A percentile compares a stretch with the other conserved stretches of the same genome.
These are phyloP conservation scores for Kwoniella europaea DNA, from an alignment of 768 basidiomycete genomes.

Conservation along the genomic window DNA sequence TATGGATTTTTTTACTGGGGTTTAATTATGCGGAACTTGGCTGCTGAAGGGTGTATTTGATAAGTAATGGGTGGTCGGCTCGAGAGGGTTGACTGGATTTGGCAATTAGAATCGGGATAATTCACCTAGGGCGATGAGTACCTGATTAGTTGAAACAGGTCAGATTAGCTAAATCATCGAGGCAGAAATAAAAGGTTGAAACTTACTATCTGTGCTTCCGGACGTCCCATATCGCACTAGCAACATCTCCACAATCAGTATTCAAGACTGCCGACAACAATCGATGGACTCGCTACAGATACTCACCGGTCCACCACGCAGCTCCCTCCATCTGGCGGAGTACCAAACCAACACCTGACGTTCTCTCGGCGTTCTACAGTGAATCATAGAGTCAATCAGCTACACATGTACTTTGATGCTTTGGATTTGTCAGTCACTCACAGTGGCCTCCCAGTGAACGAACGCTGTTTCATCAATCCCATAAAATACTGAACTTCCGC, in stretches of 20 bases:
- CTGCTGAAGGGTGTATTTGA: too few relatives aligned
- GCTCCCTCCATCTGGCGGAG: constrained; percentile 46
- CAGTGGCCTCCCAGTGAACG: constrained; percentile 47
- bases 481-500: constrained; percentile 49
- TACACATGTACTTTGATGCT: background rate
- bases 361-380: constrained; percentile 41
- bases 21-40: background rate
- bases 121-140: constrained; percentile 46
- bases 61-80: too few relatives aligned
- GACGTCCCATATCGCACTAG: constrained; percentile 53
- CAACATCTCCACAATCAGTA: background rate
- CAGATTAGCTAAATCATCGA: too few relatives aligned
- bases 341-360: constrained; percentile 51
- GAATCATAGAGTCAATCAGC: background rate
- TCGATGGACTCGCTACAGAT: too few relatives aligned
- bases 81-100: too few relatives aligned
- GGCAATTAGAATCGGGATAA: constrained; percentile 36
- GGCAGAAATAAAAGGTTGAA: too few relatives aligned
- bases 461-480: constrained; percentile 43
- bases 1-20: background rate
- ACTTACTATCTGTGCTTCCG: constrained; percentile 54
- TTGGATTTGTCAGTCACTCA: constrained; percentile 27
- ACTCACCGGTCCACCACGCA: constrained; percentile 51
- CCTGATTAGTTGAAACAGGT: constrained; percentile 16
- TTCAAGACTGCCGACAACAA: background rate